These are phyloP conservation scores for Wickerhamomyces bovis DNA, from an alignment of 805 yeast species.

Conservation along the genomic window DNA sequence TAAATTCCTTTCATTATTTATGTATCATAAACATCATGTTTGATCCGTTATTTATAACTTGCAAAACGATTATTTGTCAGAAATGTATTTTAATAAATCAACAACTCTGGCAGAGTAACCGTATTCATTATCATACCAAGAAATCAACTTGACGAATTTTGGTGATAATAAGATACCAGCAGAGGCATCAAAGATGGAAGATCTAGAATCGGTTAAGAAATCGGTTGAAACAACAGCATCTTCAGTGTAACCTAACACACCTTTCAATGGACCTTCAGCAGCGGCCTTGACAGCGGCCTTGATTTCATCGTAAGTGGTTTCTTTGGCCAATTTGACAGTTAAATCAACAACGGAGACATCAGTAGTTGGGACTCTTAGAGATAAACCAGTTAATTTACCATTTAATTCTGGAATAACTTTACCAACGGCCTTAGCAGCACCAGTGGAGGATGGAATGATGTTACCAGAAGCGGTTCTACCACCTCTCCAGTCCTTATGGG, in stretches of 20 bases:
- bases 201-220: constrained; percentile 56
- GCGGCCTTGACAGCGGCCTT: constrained; percentile 53
- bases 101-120: constrained; percentile 76
- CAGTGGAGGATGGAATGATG: constrained; percentile 71
- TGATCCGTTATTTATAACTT: no score
- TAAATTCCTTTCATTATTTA: no score
- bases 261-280: constrained; percentile 54
- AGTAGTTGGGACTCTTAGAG: constrained; percentile 69
- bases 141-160: constrained; percentile 61
- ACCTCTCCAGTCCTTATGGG: constrained; percentile 79
- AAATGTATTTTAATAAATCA: constrained; percentile 61
- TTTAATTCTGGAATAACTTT: constrained; percentile 65
- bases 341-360: constrained; percentile 70
- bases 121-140: constrained; percentile 73
- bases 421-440: constrained; percentile 77
- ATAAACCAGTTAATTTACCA: constrained; percentile 71
- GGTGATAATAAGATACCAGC: constrained; percentile 70
- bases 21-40: no score
- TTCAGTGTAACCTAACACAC: constrained; percentile 64
- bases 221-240: constrained; percentile 68
- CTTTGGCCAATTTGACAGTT: constrained; percentile 55
- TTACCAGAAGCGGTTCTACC: constrained; percentile 73
- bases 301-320: constrained; percentile 59
- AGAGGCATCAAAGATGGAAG: constrained; percentile 62
- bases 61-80: constrained; percentile 19